Conservation (phyloP, 1,139 yeast species). For the Geotrichum bryndzae region DNA sequence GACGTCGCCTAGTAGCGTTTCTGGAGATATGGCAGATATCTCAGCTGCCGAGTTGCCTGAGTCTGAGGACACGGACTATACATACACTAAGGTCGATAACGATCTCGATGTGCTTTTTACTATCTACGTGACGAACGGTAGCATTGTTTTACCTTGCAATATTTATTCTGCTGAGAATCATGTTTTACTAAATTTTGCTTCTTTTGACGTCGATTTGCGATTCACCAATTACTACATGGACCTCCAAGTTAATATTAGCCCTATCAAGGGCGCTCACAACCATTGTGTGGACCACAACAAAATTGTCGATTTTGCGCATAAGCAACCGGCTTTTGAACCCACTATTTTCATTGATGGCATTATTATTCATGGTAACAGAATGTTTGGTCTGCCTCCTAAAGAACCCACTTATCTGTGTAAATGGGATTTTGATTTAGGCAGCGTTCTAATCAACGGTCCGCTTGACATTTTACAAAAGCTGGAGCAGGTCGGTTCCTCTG, state of each 20-base stretch:
- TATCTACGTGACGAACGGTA: conserved; percentile 64
- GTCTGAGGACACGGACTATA: conserved; percentile 11
- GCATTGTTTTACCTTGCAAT: conserved; percentile 64
- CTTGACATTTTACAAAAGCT: conserved; percentile 47
- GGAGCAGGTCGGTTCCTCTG: conserved; percentile 40
- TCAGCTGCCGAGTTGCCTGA: not conserved
- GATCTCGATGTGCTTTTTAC: conserved; percentile 73
- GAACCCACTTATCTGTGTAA: conserved; percentile 85
- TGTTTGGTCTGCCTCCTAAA: conserved; percentile 86
- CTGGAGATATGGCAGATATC: not conserved
- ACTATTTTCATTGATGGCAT: conserved; percentile 59
- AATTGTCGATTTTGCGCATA: conserved; percentile 26
- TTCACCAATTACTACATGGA: conserved; percentile 92
- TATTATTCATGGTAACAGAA: conserved; percentile 73
- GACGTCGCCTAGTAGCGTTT: not conserved
- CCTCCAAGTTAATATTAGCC: conserved; percentile 37
- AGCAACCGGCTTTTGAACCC: conserved; percentile 27
- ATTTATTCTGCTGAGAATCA: conserved; percentile 62
- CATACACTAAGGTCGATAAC: conserved; percentile 46
- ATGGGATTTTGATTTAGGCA: conserved; percentile 77
- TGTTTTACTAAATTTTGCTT: conserved; percentile 57
- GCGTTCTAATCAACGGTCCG: conserved; percentile 48
- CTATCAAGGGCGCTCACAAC: conserved; percentile 31
- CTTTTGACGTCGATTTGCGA: conserved; percentile 69
- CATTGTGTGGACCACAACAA: conserved; percentile 21